These are phyloP conservation scores for Aspergillus pseudoglaucus DNA, from an alignment of 2,329 filamentous ascomycete species.

Conservation along the genomic window DNA sequence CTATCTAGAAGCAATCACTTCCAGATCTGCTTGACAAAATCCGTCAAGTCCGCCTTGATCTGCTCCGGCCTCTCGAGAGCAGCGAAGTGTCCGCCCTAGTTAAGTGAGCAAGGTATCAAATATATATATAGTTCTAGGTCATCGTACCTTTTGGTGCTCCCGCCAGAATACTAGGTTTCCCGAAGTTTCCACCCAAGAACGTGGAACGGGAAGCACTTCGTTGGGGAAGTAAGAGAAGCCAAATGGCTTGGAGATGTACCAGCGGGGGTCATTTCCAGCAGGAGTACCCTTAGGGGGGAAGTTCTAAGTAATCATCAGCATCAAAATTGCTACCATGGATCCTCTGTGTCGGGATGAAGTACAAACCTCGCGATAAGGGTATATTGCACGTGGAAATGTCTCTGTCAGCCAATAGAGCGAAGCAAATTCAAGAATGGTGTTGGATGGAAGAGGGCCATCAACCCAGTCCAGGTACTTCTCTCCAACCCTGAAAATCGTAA, in stretches of 20 bases:
- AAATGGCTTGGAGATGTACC: constrained; percentile 39
- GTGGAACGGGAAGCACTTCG: constrained; percentile 38
- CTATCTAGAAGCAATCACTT: background rate
- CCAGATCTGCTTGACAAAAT: constrained; percentile 28
- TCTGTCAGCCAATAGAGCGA: constrained; percentile 36
- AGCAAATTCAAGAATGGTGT: constrained; percentile 28
- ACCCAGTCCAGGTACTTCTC: constrained; percentile 35
- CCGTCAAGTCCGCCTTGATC: constrained; percentile 39
- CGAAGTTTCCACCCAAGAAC: constrained; percentile 28
- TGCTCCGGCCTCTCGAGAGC: constrained; percentile 37
- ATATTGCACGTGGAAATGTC: constrained; percentile 30
- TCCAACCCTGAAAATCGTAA: constrained; percentile 26
- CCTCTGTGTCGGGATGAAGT: background rate
- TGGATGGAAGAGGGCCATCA: constrained; percentile 23
- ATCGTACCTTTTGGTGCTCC: constrained; percentile 27
- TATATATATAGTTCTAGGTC: background rate
- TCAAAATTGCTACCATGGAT: background rate
- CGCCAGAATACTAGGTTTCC: constrained; percentile 34
- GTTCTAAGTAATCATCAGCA: background rate
- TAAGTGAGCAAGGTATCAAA: background rate
- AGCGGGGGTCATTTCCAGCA: constrained; percentile 6
- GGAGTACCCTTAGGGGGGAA: background rate
- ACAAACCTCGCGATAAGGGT: constrained; percentile 25
- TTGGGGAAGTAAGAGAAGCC: constrained; percentile 43
- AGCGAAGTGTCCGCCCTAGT: constrained; percentile 50